Percentiles rank a stretch among this genome's conserved stretches.
phyloP scores from a whole-genome alignment of 1,284 basidiomycete species.

The Hypsizygus ulmarius region DNA sequence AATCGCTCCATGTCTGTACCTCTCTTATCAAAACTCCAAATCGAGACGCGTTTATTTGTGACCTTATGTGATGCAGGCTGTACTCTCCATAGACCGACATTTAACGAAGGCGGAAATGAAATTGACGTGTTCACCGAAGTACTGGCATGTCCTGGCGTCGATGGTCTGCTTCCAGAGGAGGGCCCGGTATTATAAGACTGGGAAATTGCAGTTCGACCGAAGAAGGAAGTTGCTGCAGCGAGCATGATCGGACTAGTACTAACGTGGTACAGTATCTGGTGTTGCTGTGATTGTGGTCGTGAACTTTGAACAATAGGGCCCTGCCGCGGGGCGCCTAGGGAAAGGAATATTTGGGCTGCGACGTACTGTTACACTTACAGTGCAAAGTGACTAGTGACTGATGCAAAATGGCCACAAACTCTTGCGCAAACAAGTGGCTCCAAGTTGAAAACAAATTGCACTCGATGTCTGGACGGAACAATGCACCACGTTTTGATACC shows the following conservation, averaged over 20 bases:
- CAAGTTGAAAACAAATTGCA: no score
- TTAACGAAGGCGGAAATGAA: slow-evolving; percentile 52
- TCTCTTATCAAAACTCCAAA: slow-evolving; percentile 89
- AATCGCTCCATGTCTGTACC: slow-evolving; percentile 71
- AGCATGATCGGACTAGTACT: slow-evolving; percentile 51
- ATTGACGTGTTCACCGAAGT: slow-evolving; percentile 41
- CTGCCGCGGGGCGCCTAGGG: no score
- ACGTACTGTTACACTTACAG: no score
- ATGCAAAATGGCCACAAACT: no score
- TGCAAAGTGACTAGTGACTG: no score
- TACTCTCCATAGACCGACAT: slow-evolving; percentile 86
- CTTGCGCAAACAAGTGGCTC: no score
- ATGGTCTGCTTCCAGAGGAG: slow-evolving; percentile 51
- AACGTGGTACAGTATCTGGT: background rate
- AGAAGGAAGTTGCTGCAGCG: slow-evolving; percentile 88
- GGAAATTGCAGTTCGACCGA: slow-evolving; percentile 81
- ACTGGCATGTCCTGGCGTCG: slow-evolving; percentile 57
- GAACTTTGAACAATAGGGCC: background rate
- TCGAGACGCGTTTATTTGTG: slow-evolving; percentile 82
- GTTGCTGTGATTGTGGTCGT: slow-evolving; percentile 1
- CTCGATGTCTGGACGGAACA: no score
- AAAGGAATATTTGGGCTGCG: no score
- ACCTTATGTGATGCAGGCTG: slow-evolving; percentile 83
- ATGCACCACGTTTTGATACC: no score
- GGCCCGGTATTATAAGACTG: slow-evolving; percentile 76